Evolutionary conservation across 306 rosid genomes (phyloP).

Genomic region (Castanea mollissima): DNA sequence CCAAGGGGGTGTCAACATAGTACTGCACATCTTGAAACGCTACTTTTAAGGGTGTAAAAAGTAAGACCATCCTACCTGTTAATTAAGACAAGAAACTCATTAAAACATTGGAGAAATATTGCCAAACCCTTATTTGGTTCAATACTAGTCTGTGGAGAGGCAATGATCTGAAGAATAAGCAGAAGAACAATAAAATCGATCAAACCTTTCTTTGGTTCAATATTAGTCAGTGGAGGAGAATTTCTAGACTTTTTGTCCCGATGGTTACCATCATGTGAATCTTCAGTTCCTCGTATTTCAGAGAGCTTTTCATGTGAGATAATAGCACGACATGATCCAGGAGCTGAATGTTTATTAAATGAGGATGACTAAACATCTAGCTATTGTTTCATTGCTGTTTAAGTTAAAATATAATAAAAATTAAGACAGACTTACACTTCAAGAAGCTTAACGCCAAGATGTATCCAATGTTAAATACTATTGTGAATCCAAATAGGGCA

Average conservation of each 20-base stretch:
- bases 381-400: background rate
- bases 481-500: conserved; percentile 38
- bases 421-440: conserved; percentile 26
- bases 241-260: background rate
- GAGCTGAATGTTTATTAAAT: conserved; percentile 31
- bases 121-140: no score
- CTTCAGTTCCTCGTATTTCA: conserved; percentile 11
- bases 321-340: conserved; percentile 30
- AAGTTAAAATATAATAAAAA: background rate
- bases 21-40: conserved; percentile 47
- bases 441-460: conserved; percentile 38
- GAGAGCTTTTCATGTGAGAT: conserved; percentile 36
- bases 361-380: background rate
- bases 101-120: no score
- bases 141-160: no score
- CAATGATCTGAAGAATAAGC: no score
- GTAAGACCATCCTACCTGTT: conserved; percentile 39
- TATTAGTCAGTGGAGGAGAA: background rate
- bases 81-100: background rate
- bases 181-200: background rate
- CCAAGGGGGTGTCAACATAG: conserved; percentile 41
- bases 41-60: conserved; percentile 37
- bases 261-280: background rate
- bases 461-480: conserved; percentile 35
- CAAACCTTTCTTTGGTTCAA: conserved; percentile 15